phyloP scores from a whole-genome alignment of 2,329 filamentous ascomycete genomes.

The Capronia americana region DNA sequence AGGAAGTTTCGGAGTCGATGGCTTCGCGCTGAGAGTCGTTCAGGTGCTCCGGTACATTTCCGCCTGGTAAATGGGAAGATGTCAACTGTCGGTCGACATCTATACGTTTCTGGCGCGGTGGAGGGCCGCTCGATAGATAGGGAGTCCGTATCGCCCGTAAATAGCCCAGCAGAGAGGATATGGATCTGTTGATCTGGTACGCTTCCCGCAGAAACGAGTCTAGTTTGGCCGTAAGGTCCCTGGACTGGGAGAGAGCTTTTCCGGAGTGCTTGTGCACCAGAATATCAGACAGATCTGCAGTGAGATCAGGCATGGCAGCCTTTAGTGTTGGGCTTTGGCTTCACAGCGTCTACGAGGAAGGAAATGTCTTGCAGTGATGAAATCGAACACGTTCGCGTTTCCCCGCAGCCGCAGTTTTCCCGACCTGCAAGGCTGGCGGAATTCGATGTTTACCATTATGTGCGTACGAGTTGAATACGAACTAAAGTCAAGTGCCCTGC shows the following conservation, averaged over 20 bases:
- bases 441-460: background rate
- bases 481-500: background rate
- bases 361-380: background rate
- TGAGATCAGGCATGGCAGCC: slow-evolving; percentile 32
- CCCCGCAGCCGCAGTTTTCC: slow-evolving; percentile 16
- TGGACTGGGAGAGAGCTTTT: slow-evolving; percentile 10
- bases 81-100: slow-evolving; percentile 43
- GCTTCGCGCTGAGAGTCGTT: slow-evolving; percentile 83
- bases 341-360: background rate
- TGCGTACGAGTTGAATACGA: background rate
- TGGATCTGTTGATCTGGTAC: slow-evolving; percentile 88
- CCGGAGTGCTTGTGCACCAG: slow-evolving; percentile 36
- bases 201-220: slow-evolving; percentile 94
- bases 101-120: slow-evolving; percentile 49
- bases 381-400: slow-evolving; percentile 9
- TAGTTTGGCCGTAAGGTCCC: slow-evolving; percentile 52
- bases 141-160: slow-evolving; percentile 83
- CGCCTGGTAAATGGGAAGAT: slow-evolving; percentile 45
- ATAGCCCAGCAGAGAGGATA: slow-evolving; percentile 77
- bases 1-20: slow-evolving; percentile 85
- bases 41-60: slow-evolving; percentile 60
- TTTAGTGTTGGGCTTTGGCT: background rate
- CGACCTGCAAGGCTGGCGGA: slow-evolving; percentile 3
- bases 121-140: slow-evolving; percentile 79
- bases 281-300: slow-evolving; percentile 31